A percentile compares a stretch with the other conserved stretches of the same genome.
Evolutionary conservation across 208 protist genomes (phyloP).

Genomic region (Sergeia podlipaevii): DNA sequence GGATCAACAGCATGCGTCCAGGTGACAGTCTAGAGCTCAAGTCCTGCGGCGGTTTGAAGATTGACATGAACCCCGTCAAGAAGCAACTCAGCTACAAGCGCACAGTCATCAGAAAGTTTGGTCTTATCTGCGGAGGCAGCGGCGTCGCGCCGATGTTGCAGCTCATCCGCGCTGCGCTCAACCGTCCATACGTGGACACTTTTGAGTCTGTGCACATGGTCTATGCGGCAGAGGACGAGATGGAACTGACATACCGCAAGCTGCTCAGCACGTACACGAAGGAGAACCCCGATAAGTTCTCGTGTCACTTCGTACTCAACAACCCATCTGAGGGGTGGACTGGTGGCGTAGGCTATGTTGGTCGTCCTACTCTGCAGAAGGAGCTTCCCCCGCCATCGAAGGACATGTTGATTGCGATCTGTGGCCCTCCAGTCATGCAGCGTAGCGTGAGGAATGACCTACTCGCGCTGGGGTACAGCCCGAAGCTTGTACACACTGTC

Average conservation of each 20-base stretch:
- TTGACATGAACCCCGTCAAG: slow-evolving; percentile 33
- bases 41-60: slow-evolving; percentile 43
- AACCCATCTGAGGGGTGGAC: slow-evolving; percentile 58
- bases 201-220: slow-evolving; percentile 49
- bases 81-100: slow-evolving; percentile 43
- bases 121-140: slow-evolving; percentile 58
- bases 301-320: slow-evolving; percentile 43
- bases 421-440: slow-evolving; percentile 79
- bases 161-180: slow-evolving; percentile 60
- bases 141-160: slow-evolving; percentile 81
- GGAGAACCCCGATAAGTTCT: slow-evolving; percentile 39
- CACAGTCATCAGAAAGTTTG: slow-evolving; percentile 37
- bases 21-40: slow-evolving; percentile 73
- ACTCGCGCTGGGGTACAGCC: slow-evolving; percentile 43
- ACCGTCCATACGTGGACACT: slow-evolving; percentile 39
- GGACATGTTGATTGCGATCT: slow-evolving; percentile 75
- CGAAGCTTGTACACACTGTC: slow-evolving; percentile 55
- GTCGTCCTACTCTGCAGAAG: slow-evolving; percentile 22
- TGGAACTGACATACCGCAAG: slow-evolving; percentile 57
- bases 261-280: slow-evolving; percentile 27
- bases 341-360: slow-evolving; percentile 58
- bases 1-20: slow-evolving; percentile 52
- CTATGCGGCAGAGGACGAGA: slow-evolving; percentile 52
- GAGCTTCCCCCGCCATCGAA: slow-evolving; percentile 44
- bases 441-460: slow-evolving; percentile 44